Evolutionary conservation across 2,329 filamentous ascomycete genomes (phyloP), one percentile per base, ranked within the genome.

Genomic region (Coniochaeta sp.): DNA sequence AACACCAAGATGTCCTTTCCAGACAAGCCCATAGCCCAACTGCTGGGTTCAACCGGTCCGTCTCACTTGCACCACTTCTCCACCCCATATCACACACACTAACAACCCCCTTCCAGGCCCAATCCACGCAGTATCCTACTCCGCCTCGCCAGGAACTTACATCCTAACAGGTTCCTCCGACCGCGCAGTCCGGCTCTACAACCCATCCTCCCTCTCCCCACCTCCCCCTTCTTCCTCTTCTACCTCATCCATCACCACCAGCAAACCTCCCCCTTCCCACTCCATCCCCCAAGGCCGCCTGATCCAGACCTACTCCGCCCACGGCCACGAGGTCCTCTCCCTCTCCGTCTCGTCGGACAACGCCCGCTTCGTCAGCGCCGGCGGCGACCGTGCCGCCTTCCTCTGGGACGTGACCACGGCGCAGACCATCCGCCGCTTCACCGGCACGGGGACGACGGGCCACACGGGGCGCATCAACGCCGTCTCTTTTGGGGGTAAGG

Each of bases 361-460:
- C 69, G 81, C 89, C 58, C 83, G 83, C 40, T 96, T 99, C 67
- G 86, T 85, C 9, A 91, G 86, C n/a, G 81, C 83, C 1, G 94
- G 94, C 58, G 94, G 94, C 53, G 94, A 99, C 72, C 88, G 92
- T 60, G 78, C 81, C 55, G 90, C 96, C 0, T 96, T 96, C 65
- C 77, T 96, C 5, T 97, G 94, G 94, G 94, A 99, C 68, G 94
- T 97, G 0, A 77, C 86, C 46, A 87, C 85, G 3, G 90, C 87
- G 16, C 77, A 81, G 59, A 96, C 92, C 4, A 72, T 87, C 24
- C 80, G 89, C 20, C 79, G 94, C 26, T 94, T 92, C 68, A 76
- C 77, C 16, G 78, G 79, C 20, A 78, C 77, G 53, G 65, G 56
- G 4, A 38, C 65, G 31, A 67, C 77, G 35, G 87, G 86, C 0